Conservation (phyloP, 495 filamentous ascomycete species). For the Penicillium silybi region DNA sequence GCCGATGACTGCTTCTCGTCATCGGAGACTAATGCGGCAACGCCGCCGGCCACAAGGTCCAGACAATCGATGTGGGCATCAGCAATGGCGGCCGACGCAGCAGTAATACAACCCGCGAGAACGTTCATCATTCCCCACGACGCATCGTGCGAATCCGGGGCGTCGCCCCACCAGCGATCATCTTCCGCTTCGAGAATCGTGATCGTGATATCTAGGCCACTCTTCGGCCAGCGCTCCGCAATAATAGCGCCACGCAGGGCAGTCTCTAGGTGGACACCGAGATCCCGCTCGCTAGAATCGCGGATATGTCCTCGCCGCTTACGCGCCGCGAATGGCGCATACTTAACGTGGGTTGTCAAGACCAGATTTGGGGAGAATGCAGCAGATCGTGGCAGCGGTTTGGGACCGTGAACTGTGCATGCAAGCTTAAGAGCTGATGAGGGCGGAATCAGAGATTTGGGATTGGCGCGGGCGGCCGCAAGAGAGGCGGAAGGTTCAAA, state of each 20-base stretch:
- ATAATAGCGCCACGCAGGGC: constrained; percentile 86
- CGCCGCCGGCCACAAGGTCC: constrained; percentile 83
- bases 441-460: constrained; percentile 44
- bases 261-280: constrained; percentile 85
- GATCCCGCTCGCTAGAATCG: constrained; percentile 80
- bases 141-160: constrained; percentile 41
- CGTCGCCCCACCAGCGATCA: constrained; percentile 59
- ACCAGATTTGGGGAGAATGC: constrained; percentile 88
- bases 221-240: constrained; percentile 93
- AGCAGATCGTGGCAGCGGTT: constrained; percentile 82
- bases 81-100: constrained; percentile 88
- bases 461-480: constrained; percentile 43
- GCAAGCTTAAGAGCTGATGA: constrained; percentile 77
- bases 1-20: constrained; percentile 29
- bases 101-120: constrained; percentile 86
- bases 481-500: constrained; percentile 58
- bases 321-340: constrained; percentile 85
- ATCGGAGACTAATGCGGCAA: constrained; percentile 69
- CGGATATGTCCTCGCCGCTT: constrained; percentile 82
- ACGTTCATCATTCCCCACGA: constrained; percentile 86
- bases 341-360: constrained; percentile 89
- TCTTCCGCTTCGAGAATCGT: constrained; percentile 90
- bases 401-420: constrained; percentile 89
- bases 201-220: constrained; percentile 84
- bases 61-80: constrained; percentile 96